Evolutionary conservation across 2,329 filamentous ascomycete genomes (phyloP).

Genomic region (Penicillium italicum): DNA sequence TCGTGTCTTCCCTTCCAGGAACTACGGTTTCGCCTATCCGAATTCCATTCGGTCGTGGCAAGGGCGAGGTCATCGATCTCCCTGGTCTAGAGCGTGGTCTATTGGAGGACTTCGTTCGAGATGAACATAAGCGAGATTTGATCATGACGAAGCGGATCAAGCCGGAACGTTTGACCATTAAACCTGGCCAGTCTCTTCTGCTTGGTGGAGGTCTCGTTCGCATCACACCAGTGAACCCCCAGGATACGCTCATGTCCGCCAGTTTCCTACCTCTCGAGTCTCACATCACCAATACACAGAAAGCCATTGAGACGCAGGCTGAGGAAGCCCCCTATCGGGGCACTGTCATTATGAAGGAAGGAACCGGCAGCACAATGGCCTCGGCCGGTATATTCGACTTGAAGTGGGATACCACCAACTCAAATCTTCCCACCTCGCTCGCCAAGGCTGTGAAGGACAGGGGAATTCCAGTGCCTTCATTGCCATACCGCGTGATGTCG

Average conservation of each 20-base stretch:
- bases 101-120: slow-evolving; percentile 66
- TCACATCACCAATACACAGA: slow-evolving; percentile 75
- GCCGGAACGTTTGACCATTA: slow-evolving; percentile 70
- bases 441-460: slow-evolving; percentile 62
- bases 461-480: slow-evolving; percentile 46
- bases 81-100: slow-evolving; percentile 76
- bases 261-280: slow-evolving; percentile 75
- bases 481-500: slow-evolving; percentile 77
- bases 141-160: slow-evolving; percentile 75
- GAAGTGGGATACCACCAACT: slow-evolving; percentile 76
- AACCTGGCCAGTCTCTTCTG: slow-evolving; percentile 73
- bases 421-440: slow-evolving; percentile 70
- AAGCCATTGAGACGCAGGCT: slow-evolving; percentile 70
- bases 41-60: slow-evolving; percentile 79
- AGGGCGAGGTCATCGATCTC: slow-evolving; percentile 88
- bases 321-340: slow-evolving; percentile 60
- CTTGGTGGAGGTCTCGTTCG: slow-evolving; percentile 82
- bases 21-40: slow-evolving; percentile 95
- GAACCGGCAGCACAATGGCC: slow-evolving; percentile 55
- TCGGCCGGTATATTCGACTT: slow-evolving; percentile 74
- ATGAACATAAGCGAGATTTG: slow-evolving; percentile 62
- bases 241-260: slow-evolving; percentile 71
- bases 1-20: slow-evolving; percentile 81
- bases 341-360: slow-evolving; percentile 60
- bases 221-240: slow-evolving; percentile 69